Percentiles rank a stretch among this genome's conserved stretches.
Conservation (phyloP, 306 rosid genomes). For the Glycine soja region DNA sequence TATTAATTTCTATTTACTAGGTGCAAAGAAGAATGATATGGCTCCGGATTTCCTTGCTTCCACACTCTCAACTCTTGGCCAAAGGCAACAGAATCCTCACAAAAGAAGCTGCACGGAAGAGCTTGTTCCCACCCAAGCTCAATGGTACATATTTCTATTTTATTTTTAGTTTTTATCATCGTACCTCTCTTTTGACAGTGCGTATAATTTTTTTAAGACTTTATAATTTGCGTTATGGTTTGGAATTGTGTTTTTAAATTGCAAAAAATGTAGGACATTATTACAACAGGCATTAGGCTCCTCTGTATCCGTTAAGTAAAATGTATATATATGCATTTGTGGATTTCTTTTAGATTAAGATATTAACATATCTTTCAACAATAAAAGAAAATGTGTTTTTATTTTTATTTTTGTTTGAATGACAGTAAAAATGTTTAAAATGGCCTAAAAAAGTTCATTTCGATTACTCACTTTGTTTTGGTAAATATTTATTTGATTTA, state of each 20-base stretch:
- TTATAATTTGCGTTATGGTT: background rate
- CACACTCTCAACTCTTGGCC: conserved; percentile 13
- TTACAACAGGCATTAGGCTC: background rate
- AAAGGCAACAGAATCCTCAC: conserved; percentile 38
- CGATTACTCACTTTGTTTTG: background rate
- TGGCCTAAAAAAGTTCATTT: background rate
- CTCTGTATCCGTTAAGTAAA: background rate
- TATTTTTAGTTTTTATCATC: background rate
- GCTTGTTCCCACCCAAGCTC: conserved; percentile 33
- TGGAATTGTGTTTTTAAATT: background rate
- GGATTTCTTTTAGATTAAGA: background rate
- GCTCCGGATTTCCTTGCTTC: conserved; percentile 31
- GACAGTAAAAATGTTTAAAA: background rate
- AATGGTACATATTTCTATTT: conserved; percentile 37
- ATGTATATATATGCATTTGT: background rate
- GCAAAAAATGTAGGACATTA: background rate
- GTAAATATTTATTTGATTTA: background rate
- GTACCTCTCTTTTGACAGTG: background rate
- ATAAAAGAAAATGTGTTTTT: background rate
- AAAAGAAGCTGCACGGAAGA: conserved; percentile 37
- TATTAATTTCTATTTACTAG: conserved; percentile 35
- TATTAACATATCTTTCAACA: no score
- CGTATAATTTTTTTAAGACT: background rate
- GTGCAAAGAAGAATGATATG: conserved; percentile 44
- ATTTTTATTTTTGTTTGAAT: no score